Evolutionary conservation across 75 land plant species (phyloP), one percentile per base, ranked within the genome.

Genomic region (Picea glauca): DNA sequence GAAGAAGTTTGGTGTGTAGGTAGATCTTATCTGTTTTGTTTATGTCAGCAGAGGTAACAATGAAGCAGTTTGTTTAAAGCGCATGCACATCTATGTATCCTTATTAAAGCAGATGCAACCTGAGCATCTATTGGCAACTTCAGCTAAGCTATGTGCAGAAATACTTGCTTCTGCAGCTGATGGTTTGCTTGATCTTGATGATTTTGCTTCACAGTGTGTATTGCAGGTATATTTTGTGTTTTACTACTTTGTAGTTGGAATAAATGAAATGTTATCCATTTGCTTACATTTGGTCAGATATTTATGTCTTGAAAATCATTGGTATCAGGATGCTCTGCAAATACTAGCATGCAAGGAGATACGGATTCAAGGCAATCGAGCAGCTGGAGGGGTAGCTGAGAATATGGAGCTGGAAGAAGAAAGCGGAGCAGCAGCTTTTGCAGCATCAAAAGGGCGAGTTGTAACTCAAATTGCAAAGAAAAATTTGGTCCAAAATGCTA

Each of bases 61-160:
- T 82, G 89, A 88, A 63, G 77, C 26, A 18, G 82, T 88, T 43
- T 82, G 85, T 62, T 77, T 83, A 46, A 78, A 88, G 72, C 81
- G 98, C 67, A 95, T 95, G 98, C 92, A 90, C 33, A 93, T 95
- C 3, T 95, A 95, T 81, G 84, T 77, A 38, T 84, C 87, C 68
- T 81, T 93, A 74, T 81, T 95, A 75, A 93, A 93, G 82, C 98
- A 93, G 83, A 95, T 95, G 98, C 90, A 90, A 46, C 94, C 98
- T 70, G 98, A 93, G 86, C 98, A 95, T 77, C 85, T 95, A 32
- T 77, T 95, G 63, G 98, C 98, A 31, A 93, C 96, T 21, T 91
- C 95, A 63, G 98, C 98, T 4, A 95, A 95, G 85, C 67, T 95
- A 40, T 95, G 96, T 86, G 96, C 96, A n/a, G 98, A 95, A 81